phyloP scores from a whole-genome alignment of 768 basidiomycete species.

The Xerocomus spinulosus region DNA sequence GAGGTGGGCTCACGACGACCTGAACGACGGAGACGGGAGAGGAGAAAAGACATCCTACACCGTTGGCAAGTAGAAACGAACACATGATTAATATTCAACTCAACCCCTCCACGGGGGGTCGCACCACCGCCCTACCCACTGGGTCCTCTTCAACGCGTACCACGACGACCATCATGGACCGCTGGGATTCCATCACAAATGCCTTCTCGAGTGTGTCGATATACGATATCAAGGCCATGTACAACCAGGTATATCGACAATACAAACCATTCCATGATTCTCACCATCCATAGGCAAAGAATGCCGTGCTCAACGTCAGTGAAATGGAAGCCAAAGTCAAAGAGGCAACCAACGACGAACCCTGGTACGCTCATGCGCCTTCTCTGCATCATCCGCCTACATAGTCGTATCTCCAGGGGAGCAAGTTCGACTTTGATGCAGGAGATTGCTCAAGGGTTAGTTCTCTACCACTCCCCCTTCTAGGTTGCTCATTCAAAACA shows the following conservation, averaged over 20 bases:
- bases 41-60: slow-evolving; percentile 20
- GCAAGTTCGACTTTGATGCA: slow-evolving; percentile 98
- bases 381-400: neutral
- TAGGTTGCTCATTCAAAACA: slow-evolving; percentile 14
- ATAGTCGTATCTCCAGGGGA: slow-evolving; percentile 57
- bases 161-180: slow-evolving; percentile 58
- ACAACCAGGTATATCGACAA: slow-evolving; percentile 68
- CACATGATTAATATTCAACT: neutral
- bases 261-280: neutral
- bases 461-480: slow-evolving; percentile 11
- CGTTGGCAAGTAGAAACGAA: neutral
- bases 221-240: slow-evolving; percentile 93
- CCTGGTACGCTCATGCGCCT: slow-evolving; percentile 65
- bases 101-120: slow-evolving; percentile 29
- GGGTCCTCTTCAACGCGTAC: neutral
- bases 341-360: slow-evolving; percentile 96
- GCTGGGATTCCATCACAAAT: slow-evolving; percentile 67
- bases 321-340: slow-evolving; percentile 97
- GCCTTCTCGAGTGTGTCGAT: slow-evolving; percentile 79
- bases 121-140: neutral
- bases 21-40: slow-evolving; percentile 32
- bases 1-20: slow-evolving; percentile 20
- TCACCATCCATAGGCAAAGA: slow-evolving; percentile 69
- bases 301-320: slow-evolving; percentile 91
- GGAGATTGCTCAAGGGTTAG: slow-evolving; percentile 95